Conservation (phyloP, 1,284 basidiomycete species). For the Cutaneotrichosporon cyanovorans region DNA sequence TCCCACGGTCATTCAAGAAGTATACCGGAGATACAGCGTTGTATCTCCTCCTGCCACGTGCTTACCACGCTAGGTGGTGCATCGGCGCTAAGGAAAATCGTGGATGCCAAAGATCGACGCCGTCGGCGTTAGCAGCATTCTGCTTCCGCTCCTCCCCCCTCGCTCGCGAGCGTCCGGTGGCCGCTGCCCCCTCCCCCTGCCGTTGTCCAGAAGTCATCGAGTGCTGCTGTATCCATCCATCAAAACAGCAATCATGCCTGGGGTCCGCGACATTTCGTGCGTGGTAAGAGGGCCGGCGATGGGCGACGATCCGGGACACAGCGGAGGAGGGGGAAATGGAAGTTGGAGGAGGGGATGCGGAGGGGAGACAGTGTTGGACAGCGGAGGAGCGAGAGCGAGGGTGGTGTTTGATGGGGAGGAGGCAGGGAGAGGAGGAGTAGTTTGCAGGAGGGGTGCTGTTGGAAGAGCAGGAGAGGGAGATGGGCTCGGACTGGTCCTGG, state of each 20-base stretch:
- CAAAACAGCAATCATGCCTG: slow-evolving; percentile 62
- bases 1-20: background rate
- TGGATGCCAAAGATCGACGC: background rate
- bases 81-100: background rate
- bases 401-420: background rate
- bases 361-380: background rate
- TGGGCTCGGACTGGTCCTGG: no score
- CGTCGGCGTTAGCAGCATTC: background rate
- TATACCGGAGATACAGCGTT: background rate
- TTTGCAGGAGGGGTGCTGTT: background rate
- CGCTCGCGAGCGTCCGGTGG: background rate
- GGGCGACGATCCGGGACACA: background rate
- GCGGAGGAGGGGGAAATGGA: background rate
- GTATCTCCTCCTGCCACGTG: background rate
- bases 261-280: slow-evolving; percentile 84
- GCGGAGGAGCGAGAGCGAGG: background rate
- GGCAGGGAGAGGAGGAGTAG: background rate
- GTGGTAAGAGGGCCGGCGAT: slow-evolving; percentile 39
- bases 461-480: no score
- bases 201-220: background rate
- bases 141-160: background rate
- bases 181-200: background rate
- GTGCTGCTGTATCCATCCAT: slow-evolving; percentile 11
- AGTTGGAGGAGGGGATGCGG: background rate
- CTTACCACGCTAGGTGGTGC: no score